Evolutionary conservation across 2,329 filamentous ascomycete species (phyloP).

Genomic region (Aspergillus sp.): DNA sequence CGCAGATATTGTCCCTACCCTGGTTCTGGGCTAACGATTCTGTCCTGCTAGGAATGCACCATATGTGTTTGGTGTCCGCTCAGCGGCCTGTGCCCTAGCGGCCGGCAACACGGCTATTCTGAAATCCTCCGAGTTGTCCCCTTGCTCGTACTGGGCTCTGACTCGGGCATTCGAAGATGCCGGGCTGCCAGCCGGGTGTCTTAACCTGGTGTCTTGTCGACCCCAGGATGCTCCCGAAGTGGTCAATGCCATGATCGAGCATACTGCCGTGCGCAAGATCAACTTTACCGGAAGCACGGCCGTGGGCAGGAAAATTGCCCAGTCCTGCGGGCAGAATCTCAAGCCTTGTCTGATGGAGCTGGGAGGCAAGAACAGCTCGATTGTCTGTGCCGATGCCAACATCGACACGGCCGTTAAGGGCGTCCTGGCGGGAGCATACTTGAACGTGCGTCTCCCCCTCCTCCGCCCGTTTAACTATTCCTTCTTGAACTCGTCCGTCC

Average conservation of each 20-base stretch:
- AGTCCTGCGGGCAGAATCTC: constrained; percentile 65
- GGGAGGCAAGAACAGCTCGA: constrained; percentile 75
- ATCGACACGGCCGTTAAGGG: constrained; percentile 58
- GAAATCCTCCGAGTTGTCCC: constrained; percentile 67
- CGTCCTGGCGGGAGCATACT: constrained; percentile 33
- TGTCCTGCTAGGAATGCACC: constrained; percentile 50
- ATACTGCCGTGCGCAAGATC: constrained; percentile 67
- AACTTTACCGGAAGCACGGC: constrained; percentile 73
- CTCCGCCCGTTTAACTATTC: no score
- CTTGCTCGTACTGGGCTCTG: constrained; percentile 62
- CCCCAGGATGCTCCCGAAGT: constrained; percentile 64
- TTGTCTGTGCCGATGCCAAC: constrained; percentile 77
- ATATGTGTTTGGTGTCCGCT: constrained; percentile 49
- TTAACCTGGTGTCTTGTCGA: constrained; percentile 69
- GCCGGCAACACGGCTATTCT: constrained; percentile 72
- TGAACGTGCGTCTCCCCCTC: constrained; percentile 25
- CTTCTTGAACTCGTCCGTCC: no score
- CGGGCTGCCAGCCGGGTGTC: constrained; percentile 68
- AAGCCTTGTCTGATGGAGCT: constrained; percentile 80
- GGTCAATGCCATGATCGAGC: constrained; percentile 65
- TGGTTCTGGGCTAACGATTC: no score
- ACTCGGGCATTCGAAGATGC: constrained; percentile 65
- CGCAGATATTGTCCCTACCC: no score
- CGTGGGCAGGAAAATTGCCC: constrained; percentile 68
- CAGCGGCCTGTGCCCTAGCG: constrained; percentile 62